Evolutionary conservation across 495 filamentous ascomycete genomes (phyloP).

Genomic region (Penicillium salamii): DNA sequence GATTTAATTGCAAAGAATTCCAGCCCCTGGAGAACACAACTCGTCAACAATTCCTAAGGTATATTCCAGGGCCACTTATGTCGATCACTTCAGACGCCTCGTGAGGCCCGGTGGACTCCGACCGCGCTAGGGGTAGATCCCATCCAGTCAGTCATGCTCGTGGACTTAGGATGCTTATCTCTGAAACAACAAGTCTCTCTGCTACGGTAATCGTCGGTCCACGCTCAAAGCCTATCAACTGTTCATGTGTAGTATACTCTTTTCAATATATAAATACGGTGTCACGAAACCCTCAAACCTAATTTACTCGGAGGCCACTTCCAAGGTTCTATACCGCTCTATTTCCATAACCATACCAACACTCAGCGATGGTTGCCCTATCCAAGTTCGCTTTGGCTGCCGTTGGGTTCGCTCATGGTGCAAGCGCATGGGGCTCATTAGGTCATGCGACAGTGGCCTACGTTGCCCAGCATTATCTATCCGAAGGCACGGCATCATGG

Average conservation of each 20-base stretch:
- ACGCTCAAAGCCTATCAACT: not conserved
- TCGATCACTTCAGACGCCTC: not conserved
- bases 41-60: too few relatives aligned
- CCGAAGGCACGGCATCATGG: conserved; percentile 39
- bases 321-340: too few relatives aligned
- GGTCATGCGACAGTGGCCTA: conserved; percentile 63
- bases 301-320: too few relatives aligned
- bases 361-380: conserved; percentile 1
- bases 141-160: not conserved
- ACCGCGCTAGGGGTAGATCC: not conserved
- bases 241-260: not conserved
- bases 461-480: conserved; percentile 53
- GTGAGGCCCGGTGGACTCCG: conserved; percentile 6
- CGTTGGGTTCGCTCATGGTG: conserved; percentile 11
- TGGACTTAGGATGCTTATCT: not conserved
- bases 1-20: not conserved
- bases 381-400: conserved; percentile 12
- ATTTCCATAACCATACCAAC: not conserved
- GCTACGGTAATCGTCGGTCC: not conserved
- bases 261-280: not conserved
- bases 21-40: not conserved
- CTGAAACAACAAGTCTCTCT: not conserved
- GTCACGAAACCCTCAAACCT: too few relatives aligned
- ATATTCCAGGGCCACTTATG: not conserved
- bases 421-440: conserved; percentile 51